Base-by-base conservation (phyloP, 352 stramenopile species). In the Phytopythium cucurbitacearum region DNA sequence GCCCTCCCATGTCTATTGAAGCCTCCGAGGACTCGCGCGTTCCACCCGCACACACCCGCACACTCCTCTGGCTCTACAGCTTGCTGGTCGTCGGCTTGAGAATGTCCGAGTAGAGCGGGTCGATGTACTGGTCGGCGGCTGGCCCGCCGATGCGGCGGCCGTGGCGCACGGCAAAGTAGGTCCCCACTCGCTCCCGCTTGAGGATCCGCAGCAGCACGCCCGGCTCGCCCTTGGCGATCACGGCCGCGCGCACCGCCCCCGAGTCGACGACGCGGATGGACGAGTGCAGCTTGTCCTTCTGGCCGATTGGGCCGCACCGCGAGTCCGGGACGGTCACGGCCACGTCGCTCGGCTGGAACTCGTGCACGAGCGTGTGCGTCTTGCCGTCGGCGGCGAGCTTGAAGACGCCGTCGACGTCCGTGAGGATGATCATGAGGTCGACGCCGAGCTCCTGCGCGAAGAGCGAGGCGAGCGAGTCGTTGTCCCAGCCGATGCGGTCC, bases 261-360 rank as follows among this genome's bases (percentile, higher is more conserved):
- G 75, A 89, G 40, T 94, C 76, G 12, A 94, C 80, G 7, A 80
- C 83, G 40, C 80, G 78, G 42, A 94, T 85, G 60, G 77, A 91
- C 49, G 83, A 86, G 63, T 88, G 62, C 9, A 90, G 66, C 60
- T 94, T 94, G 69, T 94, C 83, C 44, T 74, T 81, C 65, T 94
- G 83, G 16, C 83, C 83, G 5, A 89, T 64, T 0, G 66, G 51
- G 5, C 80, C 77, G 9, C 88, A 73, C 13, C 79, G 78, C 16
- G 80, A 91, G 35, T 86, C 73, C 0, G 64, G 35, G 4, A 63
- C 66, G 47, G 85, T 64, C 15, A 70, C 28, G 45, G 45, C 45
- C 7, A 33, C 45, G 48, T 83, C 61, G 2, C 64, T 60, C 4
- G 71, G 67, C 13, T 61, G 62, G 55, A 88, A 93, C 38, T 71